These are phyloP conservation scores for Hericium rajendrae DNA, from an alignment of 768 basidiomycete species.

Conservation along the genomic window DNA sequence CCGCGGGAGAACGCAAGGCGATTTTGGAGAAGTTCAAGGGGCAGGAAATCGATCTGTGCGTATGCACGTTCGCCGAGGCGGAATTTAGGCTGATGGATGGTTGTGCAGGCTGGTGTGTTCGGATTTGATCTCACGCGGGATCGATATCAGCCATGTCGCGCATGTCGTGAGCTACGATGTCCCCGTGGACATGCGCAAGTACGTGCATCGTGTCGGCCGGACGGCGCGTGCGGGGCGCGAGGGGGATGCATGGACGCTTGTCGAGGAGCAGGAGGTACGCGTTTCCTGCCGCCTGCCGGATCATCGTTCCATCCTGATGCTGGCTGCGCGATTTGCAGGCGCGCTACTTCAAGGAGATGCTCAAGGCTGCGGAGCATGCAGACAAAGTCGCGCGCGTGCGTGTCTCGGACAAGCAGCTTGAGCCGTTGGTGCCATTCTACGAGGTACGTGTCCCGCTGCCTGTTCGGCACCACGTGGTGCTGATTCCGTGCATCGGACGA, in stretches of 20 bases:
- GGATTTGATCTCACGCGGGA: slow-evolving; percentile 90
- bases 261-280: slow-evolving; percentile 85
- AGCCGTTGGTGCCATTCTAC: slow-evolving; percentile 5
- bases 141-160: slow-evolving; percentile 85
- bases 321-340: slow-evolving; percentile 2
- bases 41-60: slow-evolving; percentile 77
- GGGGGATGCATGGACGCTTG: slow-evolving; percentile 90
- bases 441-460: slow-evolving; percentile 1
- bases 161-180: slow-evolving; percentile 95
- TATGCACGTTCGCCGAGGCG: slow-evolving; percentile 1
- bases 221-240: slow-evolving; percentile 87
- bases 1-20: slow-evolving; percentile 56
- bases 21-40: slow-evolving; percentile 77
- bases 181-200: slow-evolving; percentile 96
- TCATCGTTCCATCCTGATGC: background rate
- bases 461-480: background rate
- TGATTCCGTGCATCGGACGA: background rate
- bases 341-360: slow-evolving; percentile 13
- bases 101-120: slow-evolving; percentile 79
- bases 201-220: slow-evolving; percentile 93
- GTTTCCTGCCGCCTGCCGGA: too few relatives aligned
- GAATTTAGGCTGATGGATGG: background rate
- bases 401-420: slow-evolving; percentile 3
- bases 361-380: slow-evolving; percentile 7
- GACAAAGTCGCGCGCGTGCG: slow-evolving; percentile 1